Base-by-base conservation (phyloP, 1,284 basidiomycete genomes). In the Papiliotrema laurentii region DNA sequence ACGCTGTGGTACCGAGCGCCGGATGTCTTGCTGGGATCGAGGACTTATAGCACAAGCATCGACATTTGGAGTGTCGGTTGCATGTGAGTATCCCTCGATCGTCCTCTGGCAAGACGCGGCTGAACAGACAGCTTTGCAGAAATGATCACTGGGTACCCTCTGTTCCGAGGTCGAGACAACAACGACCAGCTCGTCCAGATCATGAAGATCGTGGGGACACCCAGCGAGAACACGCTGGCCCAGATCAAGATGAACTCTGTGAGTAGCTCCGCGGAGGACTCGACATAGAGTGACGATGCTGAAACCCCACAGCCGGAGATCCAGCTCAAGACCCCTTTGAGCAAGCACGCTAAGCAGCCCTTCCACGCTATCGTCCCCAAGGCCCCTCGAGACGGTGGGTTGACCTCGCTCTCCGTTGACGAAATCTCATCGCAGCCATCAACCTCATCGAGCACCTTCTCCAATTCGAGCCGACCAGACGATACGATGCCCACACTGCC, bases 1-100 rank as follows among this genome's bases (percentile, higher is more conserved):
- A 98, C 94, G 10, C 80, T 98, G 25, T 98, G 94, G 94, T 98
- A 98, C 72, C 86, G 94, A 48, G 91, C 94, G 1, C 94, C 96
- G 1, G 94, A 97, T 69, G 94, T 98, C 18, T 79, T 98, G 24
- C 83, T 98, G 2, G 96, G 96, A 22, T 89, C 89, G 9, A 84
- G 93, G 48, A 92, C 97, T 69, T 98, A 98, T 75, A 86, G 87
- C 19, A 98, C 96, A 1, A 87, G 89, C 26, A 90, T 97, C 65
- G 96, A 98, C 75, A 94, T 97, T 83, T 98, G 94, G 94, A 92
- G 88, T 40, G 92, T 97, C 22, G 94, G 93, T 16, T 75, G 74
- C 64, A 75, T 75, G 68, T 74, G 63, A 64, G 72, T 60, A 5
- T 24, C 40, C 14, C 2, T 35, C 18, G 27, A 36, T 14, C 39